These are phyloP conservation scores for Yarrowia galli DNA, from an alignment of 1,139 yeast genomes.

Conservation along the genomic window DNA sequence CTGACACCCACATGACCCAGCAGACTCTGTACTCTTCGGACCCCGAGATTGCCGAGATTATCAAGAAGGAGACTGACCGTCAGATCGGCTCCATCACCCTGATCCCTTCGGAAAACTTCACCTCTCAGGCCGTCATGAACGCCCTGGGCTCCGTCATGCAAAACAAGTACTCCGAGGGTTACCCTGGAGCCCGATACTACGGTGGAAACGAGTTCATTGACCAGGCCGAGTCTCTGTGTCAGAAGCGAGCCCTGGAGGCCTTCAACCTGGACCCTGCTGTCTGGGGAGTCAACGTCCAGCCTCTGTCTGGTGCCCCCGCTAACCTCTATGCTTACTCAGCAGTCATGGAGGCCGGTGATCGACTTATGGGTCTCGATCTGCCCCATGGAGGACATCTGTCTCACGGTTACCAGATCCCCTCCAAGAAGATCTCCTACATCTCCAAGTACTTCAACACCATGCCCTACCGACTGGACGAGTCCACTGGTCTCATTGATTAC, in stretches of 20 bases:
- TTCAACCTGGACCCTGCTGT: slow-evolving; percentile 74
- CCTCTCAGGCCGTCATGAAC: slow-evolving; percentile 93
- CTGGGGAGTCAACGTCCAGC: slow-evolving; percentile 98
- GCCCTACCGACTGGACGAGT: slow-evolving; percentile 89
- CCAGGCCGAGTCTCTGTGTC: slow-evolving; percentile 87
- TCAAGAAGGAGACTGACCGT: slow-evolving; percentile 75
- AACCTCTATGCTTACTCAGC: slow-evolving; percentile 93
- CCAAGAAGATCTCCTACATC: slow-evolving; percentile 85
- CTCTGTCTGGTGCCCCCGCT: slow-evolving; percentile 96
- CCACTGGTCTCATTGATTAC: slow-evolving; percentile 90
- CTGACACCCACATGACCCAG: slow-evolving; percentile 30
- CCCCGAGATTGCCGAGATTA: slow-evolving; percentile 83
- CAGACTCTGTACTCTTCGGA: slow-evolving; percentile 52
- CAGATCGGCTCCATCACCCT: slow-evolving; percentile 89
- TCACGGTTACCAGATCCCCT: slow-evolving; percentile 92
- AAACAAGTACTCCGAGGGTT: slow-evolving; percentile 98
- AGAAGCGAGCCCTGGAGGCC: slow-evolving; percentile 88
- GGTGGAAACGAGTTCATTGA: slow-evolving; percentile 97
- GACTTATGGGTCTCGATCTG: slow-evolving; percentile 94
- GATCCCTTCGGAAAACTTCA: slow-evolving; percentile 94
- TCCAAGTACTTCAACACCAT: slow-evolving; percentile 95
- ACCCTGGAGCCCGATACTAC: slow-evolving; percentile 96
- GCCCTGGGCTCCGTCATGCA: slow-evolving; percentile 95
- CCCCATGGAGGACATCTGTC: slow-evolving; percentile 98
- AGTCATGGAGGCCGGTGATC: slow-evolving; percentile 87